These are phyloP conservation scores for Oldenlandia corymbosa DNA, from an alignment of 257 asterid genomes.

Conservation along the genomic window DNA sequence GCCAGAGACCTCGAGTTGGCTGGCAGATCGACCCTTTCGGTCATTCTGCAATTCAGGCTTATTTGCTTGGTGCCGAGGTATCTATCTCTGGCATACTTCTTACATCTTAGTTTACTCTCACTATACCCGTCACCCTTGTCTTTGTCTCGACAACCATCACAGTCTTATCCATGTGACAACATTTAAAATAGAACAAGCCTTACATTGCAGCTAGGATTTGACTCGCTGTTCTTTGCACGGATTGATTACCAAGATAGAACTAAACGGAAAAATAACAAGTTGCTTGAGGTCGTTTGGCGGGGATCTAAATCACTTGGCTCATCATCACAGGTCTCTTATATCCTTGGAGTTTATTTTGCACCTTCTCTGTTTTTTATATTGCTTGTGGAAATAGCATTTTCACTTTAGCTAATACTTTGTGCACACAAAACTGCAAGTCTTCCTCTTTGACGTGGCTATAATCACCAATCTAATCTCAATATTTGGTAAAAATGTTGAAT, in stretches of 20 bases:
- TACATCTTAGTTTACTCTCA: too few relatives aligned
- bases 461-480: conserved; percentile 1
- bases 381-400: background rate
- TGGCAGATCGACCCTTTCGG: conserved; percentile 95
- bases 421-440: background rate
- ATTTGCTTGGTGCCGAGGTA: conserved; percentile 84
- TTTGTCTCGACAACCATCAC: background rate
- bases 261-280: conserved; percentile 45
- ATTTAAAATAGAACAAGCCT: conserved; percentile 19
- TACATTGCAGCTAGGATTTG: conserved; percentile 63
- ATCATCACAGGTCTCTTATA: conserved; percentile 57
- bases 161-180: too few relatives aligned
- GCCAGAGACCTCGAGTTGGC: conserved; percentile 66
- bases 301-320: conserved; percentile 71
- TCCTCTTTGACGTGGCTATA: background rate
- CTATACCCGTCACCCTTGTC: too few relatives aligned
- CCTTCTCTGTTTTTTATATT: conserved; percentile 1
- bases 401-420: too few relatives aligned
- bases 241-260: conserved; percentile 86
- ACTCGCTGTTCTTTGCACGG: conserved; percentile 74
- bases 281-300: conserved; percentile 79
- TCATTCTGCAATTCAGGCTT: conserved; percentile 82
- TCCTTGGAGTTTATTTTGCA: conserved; percentile 8
- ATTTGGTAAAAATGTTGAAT: conserved; percentile 3
- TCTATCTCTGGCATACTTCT: conserved; percentile 20